Conservation (phyloP, 441 rosid genomes). For the Erodium texanum region DNA sequence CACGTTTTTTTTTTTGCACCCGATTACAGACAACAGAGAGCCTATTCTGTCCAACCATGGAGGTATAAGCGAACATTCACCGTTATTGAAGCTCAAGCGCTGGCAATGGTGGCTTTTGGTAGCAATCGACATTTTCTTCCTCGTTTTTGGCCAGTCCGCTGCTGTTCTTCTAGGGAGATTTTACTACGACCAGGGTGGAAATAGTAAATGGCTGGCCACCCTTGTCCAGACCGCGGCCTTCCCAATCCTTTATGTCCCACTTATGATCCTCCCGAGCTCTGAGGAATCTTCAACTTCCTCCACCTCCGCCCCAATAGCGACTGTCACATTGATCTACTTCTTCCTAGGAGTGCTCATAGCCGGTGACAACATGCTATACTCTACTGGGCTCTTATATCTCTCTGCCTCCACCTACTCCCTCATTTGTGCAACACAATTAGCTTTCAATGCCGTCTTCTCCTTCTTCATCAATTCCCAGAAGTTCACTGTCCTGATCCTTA, state of each 20-base stretch:
- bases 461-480: conserved; percentile 76
- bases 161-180: conserved; percentile 77
- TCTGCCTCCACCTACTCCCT: conserved; percentile 88
- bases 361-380: conserved; percentile 69
- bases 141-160: conserved; percentile 71
- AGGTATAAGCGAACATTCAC: conserved; percentile 24
- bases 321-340: conserved; percentile 44
- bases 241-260: conserved; percentile 62
- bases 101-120: conserved; percentile 86
- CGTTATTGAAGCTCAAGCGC: conserved; percentile 40
- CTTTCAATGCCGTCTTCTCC: conserved; percentile 73
- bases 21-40: conserved; percentile 38
- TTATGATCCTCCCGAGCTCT: conserved; percentile 37
- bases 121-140: conserved; percentile 50
- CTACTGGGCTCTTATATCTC: conserved; percentile 69
- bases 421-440: conserved; percentile 75
- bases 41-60: conserved; percentile 32
- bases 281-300: conserved; percentile 28
- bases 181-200: conserved; percentile 82
- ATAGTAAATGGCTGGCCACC: conserved; percentile 84
- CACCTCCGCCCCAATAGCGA: conserved; percentile 31
- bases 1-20: neutral
- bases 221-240: conserved; percentile 79
- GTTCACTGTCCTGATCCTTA: conserved; percentile 60
- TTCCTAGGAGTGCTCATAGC: conserved; percentile 58